phyloP scores from a whole-genome alignment of 192 early-diverging fungal species.

The Coemansia sp. region DNA sequence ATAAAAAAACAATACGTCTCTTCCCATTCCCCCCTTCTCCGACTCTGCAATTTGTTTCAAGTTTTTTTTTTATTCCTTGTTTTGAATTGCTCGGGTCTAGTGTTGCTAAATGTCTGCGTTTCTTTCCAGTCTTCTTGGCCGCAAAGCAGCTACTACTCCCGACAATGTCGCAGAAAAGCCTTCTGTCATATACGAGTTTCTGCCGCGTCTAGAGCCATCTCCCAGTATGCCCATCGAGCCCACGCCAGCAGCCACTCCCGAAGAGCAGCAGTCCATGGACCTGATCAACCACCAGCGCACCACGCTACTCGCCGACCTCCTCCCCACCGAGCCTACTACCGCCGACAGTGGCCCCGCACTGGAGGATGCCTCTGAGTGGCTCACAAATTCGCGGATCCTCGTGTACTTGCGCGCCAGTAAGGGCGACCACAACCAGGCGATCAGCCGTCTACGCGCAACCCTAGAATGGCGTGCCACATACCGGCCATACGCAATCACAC shows the following conservation, averaged over 20 bases:
- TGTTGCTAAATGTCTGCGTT: conserved; percentile 22
- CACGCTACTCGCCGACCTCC: conserved; percentile 40
- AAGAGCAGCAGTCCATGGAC: conserved; percentile 28
- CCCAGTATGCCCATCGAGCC: conserved; percentile 13
- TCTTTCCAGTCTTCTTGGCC: conserved; percentile 27
- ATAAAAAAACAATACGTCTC: too few species aligned
- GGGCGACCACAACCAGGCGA: conserved; percentile 62
- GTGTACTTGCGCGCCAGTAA: conserved; percentile 72
- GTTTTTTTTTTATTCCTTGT: too few species aligned
- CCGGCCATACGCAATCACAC: conserved; percentile 68
- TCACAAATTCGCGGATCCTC: conserved; percentile 54
- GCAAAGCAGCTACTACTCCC: neutral
- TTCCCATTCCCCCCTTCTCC: too few species aligned
- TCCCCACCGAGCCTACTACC: conserved; percentile 28
- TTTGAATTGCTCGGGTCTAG: too few species aligned
- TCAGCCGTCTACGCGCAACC: conserved; percentile 66
- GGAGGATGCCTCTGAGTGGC: conserved; percentile 30
- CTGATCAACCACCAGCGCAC: conserved; percentile 15
- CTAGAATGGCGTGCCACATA: conserved; percentile 77
- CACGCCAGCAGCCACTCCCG: conserved; percentile 29
- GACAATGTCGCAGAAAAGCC: neutral
- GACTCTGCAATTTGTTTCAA: too few species aligned
- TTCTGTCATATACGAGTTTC: conserved; percentile 16
- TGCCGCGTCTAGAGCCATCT: conserved; percentile 20
- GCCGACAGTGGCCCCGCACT: conserved; percentile 5